These are phyloP conservation scores for Ramaria sp. DNA, from an alignment of 768 basidiomycete species.

Conservation along the genomic window DNA sequence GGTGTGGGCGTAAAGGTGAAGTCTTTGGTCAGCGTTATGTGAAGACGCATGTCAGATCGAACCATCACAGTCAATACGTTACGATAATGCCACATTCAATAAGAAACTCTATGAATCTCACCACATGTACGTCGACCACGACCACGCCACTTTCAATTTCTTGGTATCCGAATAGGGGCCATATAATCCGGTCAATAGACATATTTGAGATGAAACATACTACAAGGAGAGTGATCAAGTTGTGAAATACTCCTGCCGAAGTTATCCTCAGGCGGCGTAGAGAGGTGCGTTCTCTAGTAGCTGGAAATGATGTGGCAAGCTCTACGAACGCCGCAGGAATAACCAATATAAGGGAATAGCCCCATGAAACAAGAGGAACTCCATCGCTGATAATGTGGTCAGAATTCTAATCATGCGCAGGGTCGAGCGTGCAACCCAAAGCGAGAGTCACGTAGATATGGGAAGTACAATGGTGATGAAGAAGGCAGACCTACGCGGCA, in stretches of 20 bases:
- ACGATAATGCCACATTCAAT: no score
- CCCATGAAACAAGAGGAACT: conserved; percentile 50
- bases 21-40: conserved; percentile 25
- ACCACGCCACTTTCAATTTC: conserved; percentile 45
- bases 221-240: conserved; percentile 44
- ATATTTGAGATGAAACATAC: conserved; percentile 17
- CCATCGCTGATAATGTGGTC: conserved; percentile 38
- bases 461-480: background rate
- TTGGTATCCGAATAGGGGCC: conserved; percentile 35
- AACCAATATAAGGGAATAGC: conserved; percentile 48
- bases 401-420: background rate
- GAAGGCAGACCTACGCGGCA: conserved; percentile 44
- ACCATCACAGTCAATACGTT: background rate
- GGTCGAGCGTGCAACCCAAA: background rate
- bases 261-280: conserved; percentile 48
- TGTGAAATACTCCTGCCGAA: conserved; percentile 72
- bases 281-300: conserved; percentile 2
- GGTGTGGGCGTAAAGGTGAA: conserved; percentile 49
- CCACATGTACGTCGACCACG: conserved; percentile 43
- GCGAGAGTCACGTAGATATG: background rate
- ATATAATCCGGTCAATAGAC: conserved; percentile 20
- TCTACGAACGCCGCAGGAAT: conserved; percentile 71
- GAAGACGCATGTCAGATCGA: background rate
- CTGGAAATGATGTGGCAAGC: conserved; percentile 34
- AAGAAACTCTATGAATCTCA: conserved; percentile 21